phyloP scores from a whole-genome alignment of 345 rosid species.

The Citrus mangshanensis region DNA sequence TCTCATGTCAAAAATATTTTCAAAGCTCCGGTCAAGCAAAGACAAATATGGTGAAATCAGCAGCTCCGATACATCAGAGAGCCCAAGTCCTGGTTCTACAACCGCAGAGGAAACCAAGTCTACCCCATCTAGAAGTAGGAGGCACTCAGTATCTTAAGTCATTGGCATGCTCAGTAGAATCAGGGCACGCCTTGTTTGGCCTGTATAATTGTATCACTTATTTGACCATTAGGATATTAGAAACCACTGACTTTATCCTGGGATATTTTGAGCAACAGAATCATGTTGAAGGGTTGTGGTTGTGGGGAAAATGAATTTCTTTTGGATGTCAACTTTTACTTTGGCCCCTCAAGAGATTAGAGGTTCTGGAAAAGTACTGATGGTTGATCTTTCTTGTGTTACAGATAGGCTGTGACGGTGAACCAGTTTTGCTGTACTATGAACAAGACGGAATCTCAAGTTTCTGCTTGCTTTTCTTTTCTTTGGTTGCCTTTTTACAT shows the following conservation, averaged over 20 bases:
- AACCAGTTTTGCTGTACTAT: not conserved
- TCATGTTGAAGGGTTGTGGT: slow-evolving; percentile 8
- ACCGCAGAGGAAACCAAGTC: slow-evolving; percentile 69
- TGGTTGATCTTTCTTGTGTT: not conserved
- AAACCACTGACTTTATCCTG: slow-evolving; percentile 13
- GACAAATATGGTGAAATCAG: slow-evolving; percentile 59
- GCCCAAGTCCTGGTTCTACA: slow-evolving; percentile 54
- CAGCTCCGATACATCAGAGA: slow-evolving; percentile 65
- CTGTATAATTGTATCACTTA: slow-evolving; percentile 27
- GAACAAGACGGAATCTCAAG: not conserved
- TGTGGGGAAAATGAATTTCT: slow-evolving; percentile 18
- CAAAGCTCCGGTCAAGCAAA: slow-evolving; percentile 66
- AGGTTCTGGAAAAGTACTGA: not conserved
- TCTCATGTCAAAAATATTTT: slow-evolving; percentile 46
- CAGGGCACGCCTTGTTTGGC: slow-evolving; percentile 9
- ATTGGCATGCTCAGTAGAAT: not conserved
- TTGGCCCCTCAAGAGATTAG: slow-evolving; percentile 14
- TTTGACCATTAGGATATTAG: slow-evolving; percentile 33
- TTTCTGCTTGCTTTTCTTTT: not conserved
- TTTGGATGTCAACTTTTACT: not conserved
- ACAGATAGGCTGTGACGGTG: not conserved
- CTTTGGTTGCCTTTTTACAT: not conserved
- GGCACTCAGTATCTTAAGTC: slow-evolving; percentile 50
- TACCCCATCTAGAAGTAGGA: slow-evolving; percentile 69
- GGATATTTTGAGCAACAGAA: slow-evolving; percentile 11